Conservation (phyloP, 176 grass and related monocot genomes). For the Phoenix dactylifera region DNA sequence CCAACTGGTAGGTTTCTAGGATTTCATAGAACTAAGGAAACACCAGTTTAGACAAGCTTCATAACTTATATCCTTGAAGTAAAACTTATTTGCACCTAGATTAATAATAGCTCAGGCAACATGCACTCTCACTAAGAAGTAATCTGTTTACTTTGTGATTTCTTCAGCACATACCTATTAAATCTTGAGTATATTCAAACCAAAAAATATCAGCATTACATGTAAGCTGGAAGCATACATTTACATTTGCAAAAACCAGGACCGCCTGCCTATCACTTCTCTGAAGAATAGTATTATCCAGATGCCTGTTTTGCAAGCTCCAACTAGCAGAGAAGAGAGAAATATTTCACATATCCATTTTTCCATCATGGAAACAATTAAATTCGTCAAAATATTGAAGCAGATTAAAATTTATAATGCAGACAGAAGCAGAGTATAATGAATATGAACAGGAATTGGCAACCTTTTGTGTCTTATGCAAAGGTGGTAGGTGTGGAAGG, state of each 20-base stretch:
- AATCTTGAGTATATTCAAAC: conserved; percentile 12
- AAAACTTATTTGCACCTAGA: background rate
- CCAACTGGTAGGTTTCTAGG: too few species aligned
- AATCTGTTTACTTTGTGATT: background rate
- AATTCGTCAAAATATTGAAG: too few species aligned
- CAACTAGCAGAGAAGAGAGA: conserved; percentile 34
- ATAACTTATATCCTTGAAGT: too few species aligned
- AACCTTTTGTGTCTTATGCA: too few species aligned
- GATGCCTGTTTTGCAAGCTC: conserved; percentile 28
- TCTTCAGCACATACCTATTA: background rate
- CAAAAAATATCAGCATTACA: conserved; percentile 14
- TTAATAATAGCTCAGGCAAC: background rate
- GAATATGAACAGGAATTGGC: too few species aligned
- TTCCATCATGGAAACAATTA: too few species aligned
- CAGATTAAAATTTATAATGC: too few species aligned
- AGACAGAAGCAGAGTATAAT: too few species aligned
- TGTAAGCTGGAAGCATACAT: conserved; percentile 37
- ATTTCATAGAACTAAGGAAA: too few species aligned
- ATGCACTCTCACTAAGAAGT: background rate
- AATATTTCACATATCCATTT: background rate
- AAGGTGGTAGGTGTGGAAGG: too few species aligned
- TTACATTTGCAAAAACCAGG: conserved; percentile 52
- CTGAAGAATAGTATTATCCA: conserved; percentile 19
- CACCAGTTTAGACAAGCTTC: too few species aligned
- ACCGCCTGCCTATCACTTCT: conserved; percentile 32